phyloP scores from a whole-genome alignment of 2,329 filamentous ascomycete genomes.

The Apiospora malaysiana region DNA sequence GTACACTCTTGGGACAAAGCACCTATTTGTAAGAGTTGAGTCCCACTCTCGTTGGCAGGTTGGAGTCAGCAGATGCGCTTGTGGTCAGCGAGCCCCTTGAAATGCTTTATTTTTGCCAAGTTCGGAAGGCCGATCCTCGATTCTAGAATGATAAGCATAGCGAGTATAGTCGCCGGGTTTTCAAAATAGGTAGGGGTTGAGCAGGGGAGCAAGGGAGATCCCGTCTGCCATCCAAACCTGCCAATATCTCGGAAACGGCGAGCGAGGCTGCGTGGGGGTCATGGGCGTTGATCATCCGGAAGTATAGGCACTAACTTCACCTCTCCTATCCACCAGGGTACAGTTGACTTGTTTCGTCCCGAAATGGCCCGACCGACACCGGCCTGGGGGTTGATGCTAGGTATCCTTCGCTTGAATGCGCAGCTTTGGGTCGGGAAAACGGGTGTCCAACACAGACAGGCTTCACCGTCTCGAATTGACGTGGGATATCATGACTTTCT shows the following conservation, averaged over 20 bases:
- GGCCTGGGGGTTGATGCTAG: neutral
- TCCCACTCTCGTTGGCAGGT: neutral
- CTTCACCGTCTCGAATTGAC: neutral
- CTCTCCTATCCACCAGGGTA: neutral
- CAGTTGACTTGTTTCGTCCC: neutral
- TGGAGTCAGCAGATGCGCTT: neutral
- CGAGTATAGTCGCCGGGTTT: neutral
- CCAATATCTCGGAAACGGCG: neutral
- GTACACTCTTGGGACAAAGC: no score
- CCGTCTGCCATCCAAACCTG: neutral
- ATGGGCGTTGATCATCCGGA: neutral
- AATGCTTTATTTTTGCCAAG: neutral
- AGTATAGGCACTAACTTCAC: neutral
- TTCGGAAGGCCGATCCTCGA: neutral
- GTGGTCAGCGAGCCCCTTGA: neutral
- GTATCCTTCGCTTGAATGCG: neutral
- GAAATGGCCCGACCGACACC: neutral
- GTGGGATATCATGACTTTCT: neutral
- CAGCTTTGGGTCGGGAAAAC: neutral
- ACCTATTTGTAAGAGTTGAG: no score
- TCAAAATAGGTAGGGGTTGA: neutral
- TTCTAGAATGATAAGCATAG: constrained; percentile 8
- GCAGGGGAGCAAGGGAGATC: constrained; percentile 9
- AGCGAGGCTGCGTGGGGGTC: constrained; percentile 9
- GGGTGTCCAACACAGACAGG: neutral